Conservation (phyloP, 441 rosid species). For the Kokia cookei region DNA sequence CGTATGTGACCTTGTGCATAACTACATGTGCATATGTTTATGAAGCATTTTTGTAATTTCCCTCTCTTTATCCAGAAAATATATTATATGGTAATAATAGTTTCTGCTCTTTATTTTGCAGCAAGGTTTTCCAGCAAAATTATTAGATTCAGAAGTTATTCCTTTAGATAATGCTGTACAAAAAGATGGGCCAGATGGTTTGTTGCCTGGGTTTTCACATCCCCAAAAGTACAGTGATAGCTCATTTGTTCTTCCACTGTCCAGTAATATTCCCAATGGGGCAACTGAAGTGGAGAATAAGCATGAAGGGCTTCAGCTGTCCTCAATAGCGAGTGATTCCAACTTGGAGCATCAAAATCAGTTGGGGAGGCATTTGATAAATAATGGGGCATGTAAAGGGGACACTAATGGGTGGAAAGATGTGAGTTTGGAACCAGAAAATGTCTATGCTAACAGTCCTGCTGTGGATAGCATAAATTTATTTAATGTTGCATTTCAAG, state of each 20-base stretch:
- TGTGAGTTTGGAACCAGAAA: conserved; percentile 22
- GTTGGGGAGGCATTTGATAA: conserved; percentile 25
- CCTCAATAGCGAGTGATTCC: conserved; percentile 33
- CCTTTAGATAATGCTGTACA: conserved; percentile 37
- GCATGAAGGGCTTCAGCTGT: conserved; percentile 27
- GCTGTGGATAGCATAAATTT: conserved; percentile 22
- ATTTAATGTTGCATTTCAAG: conserved; percentile 36
- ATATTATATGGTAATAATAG: conserved; percentile 9
- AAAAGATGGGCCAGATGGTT: conserved; percentile 27
- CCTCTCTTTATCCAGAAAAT: neutral
- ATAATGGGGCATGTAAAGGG: conserved; percentile 25
- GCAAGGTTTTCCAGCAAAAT: conserved; percentile 40
- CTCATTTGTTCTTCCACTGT: conserved; percentile 25
- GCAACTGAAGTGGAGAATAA: conserved; percentile 32
- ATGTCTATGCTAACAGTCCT: conserved; percentile 28
- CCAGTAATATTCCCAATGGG: conserved; percentile 25
- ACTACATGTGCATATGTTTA: neutral
- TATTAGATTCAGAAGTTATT: conserved; percentile 32
- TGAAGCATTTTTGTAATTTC: neutral
- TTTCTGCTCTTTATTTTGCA: conserved; percentile 29
- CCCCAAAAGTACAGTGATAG: conserved; percentile 22
- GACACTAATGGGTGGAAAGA: conserved; percentile 40
- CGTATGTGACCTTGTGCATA: neutral
- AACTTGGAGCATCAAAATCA: conserved; percentile 45
- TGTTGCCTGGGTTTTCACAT: conserved; percentile 25